phyloP scores from a whole-genome alignment of 768 basidiomycete genomes.

The Flagelloscypha sp. region DNA sequence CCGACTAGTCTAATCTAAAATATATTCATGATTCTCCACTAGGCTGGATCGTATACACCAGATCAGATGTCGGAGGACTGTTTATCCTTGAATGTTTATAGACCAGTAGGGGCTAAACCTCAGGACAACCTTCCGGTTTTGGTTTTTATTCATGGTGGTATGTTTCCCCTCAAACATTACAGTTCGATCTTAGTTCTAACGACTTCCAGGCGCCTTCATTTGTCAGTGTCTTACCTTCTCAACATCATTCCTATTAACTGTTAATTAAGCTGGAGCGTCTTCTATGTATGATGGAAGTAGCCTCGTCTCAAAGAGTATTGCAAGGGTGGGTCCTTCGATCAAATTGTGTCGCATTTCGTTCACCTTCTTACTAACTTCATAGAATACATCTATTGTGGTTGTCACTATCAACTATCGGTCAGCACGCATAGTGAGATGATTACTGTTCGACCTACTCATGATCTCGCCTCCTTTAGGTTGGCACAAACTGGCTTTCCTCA shows the following conservation, averaged over 20 bases:
- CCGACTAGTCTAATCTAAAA: not conserved
- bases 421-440: too few species aligned
- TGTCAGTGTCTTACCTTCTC: not conserved
- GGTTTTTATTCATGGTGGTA: conserved; percentile 12
- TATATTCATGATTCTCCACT: conserved; percentile 11
- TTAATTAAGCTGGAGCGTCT: conserved; percentile 13
- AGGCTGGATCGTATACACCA: conserved; percentile 26
- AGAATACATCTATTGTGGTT: conserved; percentile 36
- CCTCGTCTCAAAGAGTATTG: conserved; percentile 17
- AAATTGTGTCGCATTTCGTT: too few species aligned
- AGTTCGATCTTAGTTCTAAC: too few species aligned
- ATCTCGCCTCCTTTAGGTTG: too few species aligned
- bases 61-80: conserved; percentile 37
- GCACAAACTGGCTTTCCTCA: conserved; percentile 44
- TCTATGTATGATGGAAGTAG: conserved; percentile 23
- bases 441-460: too few species aligned
- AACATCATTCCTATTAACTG: not conserved
- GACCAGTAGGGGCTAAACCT: conserved; percentile 23
- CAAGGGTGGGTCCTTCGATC: conserved; percentile 14
- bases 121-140: conserved; percentile 18
- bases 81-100: conserved; percentile 37
- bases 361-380: not conserved
- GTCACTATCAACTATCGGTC: conserved; percentile 45
- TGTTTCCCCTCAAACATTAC: too few species aligned
- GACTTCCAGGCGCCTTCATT: conserved; percentile 22